Conservation (phyloP, 768 basidiomycete species). For the Sistotremastrum suecicum region DNA sequence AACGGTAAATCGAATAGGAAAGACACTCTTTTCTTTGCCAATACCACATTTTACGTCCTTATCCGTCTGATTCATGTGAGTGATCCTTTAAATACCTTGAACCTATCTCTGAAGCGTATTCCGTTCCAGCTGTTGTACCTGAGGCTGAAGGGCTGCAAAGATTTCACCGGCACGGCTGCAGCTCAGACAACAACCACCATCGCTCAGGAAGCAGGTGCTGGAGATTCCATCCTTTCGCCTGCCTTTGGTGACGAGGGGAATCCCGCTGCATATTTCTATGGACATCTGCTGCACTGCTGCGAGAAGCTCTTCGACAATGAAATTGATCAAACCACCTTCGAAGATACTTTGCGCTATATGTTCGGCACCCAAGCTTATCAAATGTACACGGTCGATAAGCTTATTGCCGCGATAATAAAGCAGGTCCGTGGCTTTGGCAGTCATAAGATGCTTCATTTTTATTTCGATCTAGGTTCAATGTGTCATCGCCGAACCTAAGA, state of each 20-base stretch:
- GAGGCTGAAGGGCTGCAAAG: conserved; percentile 68
- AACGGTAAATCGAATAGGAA: conserved; percentile 18
- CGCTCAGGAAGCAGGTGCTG: neutral
- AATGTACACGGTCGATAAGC: conserved; percentile 87
- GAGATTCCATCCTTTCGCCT: too few species aligned
- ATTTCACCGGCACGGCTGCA: conserved; percentile 33
- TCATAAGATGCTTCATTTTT: neutral
- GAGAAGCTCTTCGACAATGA: conserved; percentile 92
- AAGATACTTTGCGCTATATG: conserved; percentile 92
- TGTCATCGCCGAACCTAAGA: conserved; percentile 69
- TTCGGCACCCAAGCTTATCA: conserved; percentile 87
- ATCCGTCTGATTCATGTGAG: conserved; percentile 78
- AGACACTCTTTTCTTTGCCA: conserved; percentile 66
- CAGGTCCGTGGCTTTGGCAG: conserved; percentile 41
- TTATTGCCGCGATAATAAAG: conserved; percentile 80
- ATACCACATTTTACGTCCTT: conserved; percentile 77
- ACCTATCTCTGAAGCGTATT: neutral
- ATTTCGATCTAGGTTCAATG: conserved; percentile 55
- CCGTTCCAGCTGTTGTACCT: conserved; percentile 59
- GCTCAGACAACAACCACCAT: neutral
- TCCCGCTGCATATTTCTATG: conserved; percentile 47
- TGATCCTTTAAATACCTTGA: neutral
- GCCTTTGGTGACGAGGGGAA: conserved; percentile 7
- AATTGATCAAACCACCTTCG: conserved; percentile 81
- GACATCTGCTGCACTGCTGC: conserved; percentile 78